Evolutionary conservation across 192 early-diverging fungal species (phyloP), one percentile per base, ranked within the genome.

Genomic region (Coemansia sp.): DNA sequence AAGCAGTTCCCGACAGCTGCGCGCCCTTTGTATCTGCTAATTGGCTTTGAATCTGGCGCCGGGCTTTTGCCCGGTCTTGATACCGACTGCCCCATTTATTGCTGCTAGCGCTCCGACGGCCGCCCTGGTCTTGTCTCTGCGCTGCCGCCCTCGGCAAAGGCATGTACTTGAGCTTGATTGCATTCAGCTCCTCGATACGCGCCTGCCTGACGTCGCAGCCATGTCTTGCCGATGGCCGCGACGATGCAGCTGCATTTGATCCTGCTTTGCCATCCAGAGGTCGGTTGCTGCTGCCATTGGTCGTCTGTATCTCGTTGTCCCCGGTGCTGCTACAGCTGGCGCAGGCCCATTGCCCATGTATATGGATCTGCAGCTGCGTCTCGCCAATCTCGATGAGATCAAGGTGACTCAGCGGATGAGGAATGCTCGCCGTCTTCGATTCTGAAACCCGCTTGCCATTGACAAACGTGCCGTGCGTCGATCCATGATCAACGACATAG

Each of bases 381-480:
- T 78, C 62, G 0, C 91, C 91, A 22, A 91, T 63, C 13, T 55
- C 47, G 1, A 93, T 16, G 1, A 27, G 65, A 66, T 91, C 88
- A 46, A 76, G 32, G 62, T 93, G 88, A 4, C 67, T 35, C 18
- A 93, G 60, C 18, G 45, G 60, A 9, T 55, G 65, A 0, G 91
- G 91, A 23, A 81, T 70, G 64, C 88, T 89, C 20, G 84, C 79
- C 3, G 67, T 55, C 62, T 89, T 93, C 39, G 87, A 34, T 4
- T 78, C 74, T 0, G 89, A 89, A 11, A 93, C 71, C 25, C 91
- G 75, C 24, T 68, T 45, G 7, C 74, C 80, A 64, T 93, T 91
- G 34, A 91, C 63, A 62, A 87, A 86, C 1, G 91, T 91, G 4
- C 91, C 91, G 50, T 93, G 87, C 6, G 85, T 86, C 13, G 91